Base-by-base conservation (phyloP, 768 basidiomycete species). In the Phanerochaete carnosa region DNA sequence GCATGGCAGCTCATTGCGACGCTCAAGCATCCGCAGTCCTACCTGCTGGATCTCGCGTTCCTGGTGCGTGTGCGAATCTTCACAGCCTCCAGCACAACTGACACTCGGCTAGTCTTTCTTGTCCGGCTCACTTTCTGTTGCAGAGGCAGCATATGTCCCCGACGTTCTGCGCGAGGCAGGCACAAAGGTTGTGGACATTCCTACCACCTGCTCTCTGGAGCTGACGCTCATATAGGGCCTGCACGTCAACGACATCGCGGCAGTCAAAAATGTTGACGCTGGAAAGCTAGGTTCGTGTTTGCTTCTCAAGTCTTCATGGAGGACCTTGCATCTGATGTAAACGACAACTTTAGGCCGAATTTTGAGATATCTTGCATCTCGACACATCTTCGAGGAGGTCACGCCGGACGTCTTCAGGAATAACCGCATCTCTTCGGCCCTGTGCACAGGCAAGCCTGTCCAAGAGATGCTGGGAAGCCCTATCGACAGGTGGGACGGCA, bases 211-310 rank as follows among this genome's bases (percentile, higher is more conserved):
- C 25, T 8, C 11, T 19, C 9, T 39, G 11, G 12, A 47, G 8
- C 50, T 52, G 9, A 52, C 2, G 9, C 43, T 3, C 26, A 2
- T 29, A 22, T 19, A 69, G 68, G 71, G 70, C 6, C 54, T 70
- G 9, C 74, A 74, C 51, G 69, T 75, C 13, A 59, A 70, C 7
- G 69, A 69, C n/a, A 73, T 74, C 19, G 70, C 71, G 0, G 66
- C 64, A 45, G 59, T 62, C 45, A 66, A 60, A 47, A 55, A 57
- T 11, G 59, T 68, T 49, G 64, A 69, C 29, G 60, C 68, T 12
- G 26, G 52, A 8, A 75, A 72, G 45, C 66, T 73, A 22, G 71
- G 72, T 68, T 35, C 19, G 50, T 74, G 25, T 64, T 71, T 16
- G 59, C 65, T 23, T 64, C n/a, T n/a, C n/a, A n/a, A n/a, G n/a